Conservation (phyloP, 805 yeast genomes). For the Saturnispora sanitii region DNA sequence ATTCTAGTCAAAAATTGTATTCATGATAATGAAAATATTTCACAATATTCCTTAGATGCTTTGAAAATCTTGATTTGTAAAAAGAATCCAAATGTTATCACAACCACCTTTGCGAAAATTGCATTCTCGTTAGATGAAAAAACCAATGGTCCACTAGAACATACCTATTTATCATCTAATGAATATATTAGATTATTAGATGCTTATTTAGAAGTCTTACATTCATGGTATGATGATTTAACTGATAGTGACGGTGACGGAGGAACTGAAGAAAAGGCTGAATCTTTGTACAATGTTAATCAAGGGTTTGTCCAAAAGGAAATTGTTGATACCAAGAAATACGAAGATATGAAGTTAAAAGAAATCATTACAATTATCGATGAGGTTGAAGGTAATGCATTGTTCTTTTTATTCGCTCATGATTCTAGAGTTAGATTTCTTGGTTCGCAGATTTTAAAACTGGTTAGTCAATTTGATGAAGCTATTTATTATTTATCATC, state of each 20-base stretch:
- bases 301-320: constrained; percentile 29
- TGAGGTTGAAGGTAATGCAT: constrained; percentile 92
- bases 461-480: constrained; percentile 82
- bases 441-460: constrained; percentile 64
- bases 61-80: constrained; percentile 57
- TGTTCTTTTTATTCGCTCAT: constrained; percentile 84
- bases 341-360: constrained; percentile 66
- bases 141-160: constrained; percentile 44
- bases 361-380: constrained; percentile 78
- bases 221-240: constrained; percentile 71
- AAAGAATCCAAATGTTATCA: constrained; percentile 57
- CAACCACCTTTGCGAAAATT: constrained; percentile 66
- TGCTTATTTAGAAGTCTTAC: constrained; percentile 69
- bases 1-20: constrained; percentile 66
- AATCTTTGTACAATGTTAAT: constrained; percentile 28
- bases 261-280: constrained; percentile 21
- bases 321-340: constrained; percentile 34
- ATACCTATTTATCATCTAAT: constrained; percentile 49
- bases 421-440: constrained; percentile 64
- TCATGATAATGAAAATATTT: constrained; percentile 53
- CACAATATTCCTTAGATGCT: constrained; percentile 54
- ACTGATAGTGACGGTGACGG: constrained; percentile 26
- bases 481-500: constrained; percentile 48
- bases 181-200: constrained; percentile 52
- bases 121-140: constrained; percentile 73